Evolutionary conservation across 2,329 filamentous ascomycete species (phyloP), one percentile per base, ranked within the genome.

Genomic region (Alternaria dauci): DNA sequence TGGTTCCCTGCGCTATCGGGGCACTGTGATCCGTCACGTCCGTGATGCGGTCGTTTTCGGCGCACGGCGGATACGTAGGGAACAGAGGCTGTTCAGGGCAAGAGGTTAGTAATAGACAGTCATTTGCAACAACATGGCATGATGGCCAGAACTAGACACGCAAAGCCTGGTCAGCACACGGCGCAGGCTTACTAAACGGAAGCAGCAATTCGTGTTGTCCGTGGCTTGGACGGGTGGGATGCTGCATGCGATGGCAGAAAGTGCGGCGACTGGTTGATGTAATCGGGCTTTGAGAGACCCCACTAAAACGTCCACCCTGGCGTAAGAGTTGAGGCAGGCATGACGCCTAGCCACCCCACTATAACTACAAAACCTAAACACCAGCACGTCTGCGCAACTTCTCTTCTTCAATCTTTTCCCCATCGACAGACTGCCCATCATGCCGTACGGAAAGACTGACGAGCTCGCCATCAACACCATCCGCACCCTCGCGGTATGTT

Each of bases 391-490:
- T 58, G 59, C 62, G 65, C 61, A 38, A 50, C 57, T 62, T 66
- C 62, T 61, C 52, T 58, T 63, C 64, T 50, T 47, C 60, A 51
- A 60, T 52, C 55, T 60, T 57, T 52, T 54, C 55, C 62, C 53
- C 59, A 54, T 54, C 55, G 56, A 61, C 58, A 61, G 59, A 63
- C 59, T 71, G 63, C 71, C 81, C 79, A 87, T 80, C 76, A 98
- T 98, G 94, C 89, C 89, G 81, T 97, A 91, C 88, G 87, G 87
- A 81, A 91, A 98, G 77, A 82, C 89, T 79, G 95, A 99, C 82
- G 85, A 90, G 86, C 88, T 93, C 83, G 91, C 93, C 79, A 93
- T 99, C 85, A 98, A 98, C 90, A 97, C 94, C 82, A 98, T 99
- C 86, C 92, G 95, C 81, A 84, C 93, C 79, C 88, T 99, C 76